Percentiles rank a stretch among this genome's conserved stretches.
Conservation (phyloP, 306 rosid genomes). For the Acmispon strigosus region DNA sequence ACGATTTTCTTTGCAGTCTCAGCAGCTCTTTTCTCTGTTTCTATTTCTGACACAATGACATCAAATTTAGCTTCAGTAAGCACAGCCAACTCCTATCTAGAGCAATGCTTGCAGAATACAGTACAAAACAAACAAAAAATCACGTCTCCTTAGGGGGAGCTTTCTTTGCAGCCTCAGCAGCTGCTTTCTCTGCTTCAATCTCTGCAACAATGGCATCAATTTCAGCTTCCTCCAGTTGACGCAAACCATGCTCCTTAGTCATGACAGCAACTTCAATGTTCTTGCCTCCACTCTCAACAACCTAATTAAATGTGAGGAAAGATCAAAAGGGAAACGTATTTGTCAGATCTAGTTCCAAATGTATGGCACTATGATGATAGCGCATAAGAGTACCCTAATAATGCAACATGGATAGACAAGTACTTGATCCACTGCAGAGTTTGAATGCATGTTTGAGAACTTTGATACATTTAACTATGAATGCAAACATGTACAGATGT, state of each 20-base stretch:
- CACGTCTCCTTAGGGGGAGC: constrained; percentile 76
- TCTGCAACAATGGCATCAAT: constrained; percentile 89
- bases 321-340: not conserved
- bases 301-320: constrained; percentile 38
- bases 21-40: constrained; percentile 66
- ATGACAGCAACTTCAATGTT: constrained; percentile 96
- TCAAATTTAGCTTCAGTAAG: constrained; percentile 11
- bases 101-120: not conserved
- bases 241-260: constrained; percentile 79
- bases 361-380: no score
- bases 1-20: constrained; percentile 80
- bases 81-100: not conserved
- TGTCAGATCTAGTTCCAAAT: constrained; percentile 8
- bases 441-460: not conserved
- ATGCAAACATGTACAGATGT: not conserved
- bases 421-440: not conserved
- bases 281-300: constrained; percentile 99
- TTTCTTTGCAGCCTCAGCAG: constrained; percentile 98
- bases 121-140: constrained; percentile 10
- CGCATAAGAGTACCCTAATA: not conserved
- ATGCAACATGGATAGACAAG: not conserved
- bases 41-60: constrained; percentile 38
- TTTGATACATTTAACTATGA: not conserved
- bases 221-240: constrained; percentile 94
- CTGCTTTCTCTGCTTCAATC: constrained; percentile 94